Evolutionary conservation across 441 rosid genomes (phyloP).

Genomic region (Euphorbia schlechtendalii): DNA sequence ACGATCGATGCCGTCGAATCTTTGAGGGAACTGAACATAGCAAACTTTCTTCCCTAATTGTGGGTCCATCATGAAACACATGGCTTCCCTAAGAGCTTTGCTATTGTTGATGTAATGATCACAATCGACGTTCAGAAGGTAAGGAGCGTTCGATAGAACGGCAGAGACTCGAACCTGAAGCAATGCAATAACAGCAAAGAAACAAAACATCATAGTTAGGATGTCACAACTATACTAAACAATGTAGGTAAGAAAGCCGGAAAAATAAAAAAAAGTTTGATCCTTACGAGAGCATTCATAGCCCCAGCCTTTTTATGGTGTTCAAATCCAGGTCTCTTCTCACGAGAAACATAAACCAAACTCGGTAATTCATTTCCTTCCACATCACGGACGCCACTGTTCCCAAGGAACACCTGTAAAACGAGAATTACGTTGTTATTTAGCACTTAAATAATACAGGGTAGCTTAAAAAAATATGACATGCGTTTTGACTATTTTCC

Average conservation of each 20-base stretch:
- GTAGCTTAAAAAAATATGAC: too few species aligned
- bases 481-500: too few species aligned
- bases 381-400: conserved; percentile 70
- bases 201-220: conserved; percentile 6
- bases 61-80: conserved; percentile 99
- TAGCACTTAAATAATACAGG: too few species aligned
- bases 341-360: conserved; percentile 89
- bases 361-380: conserved; percentile 91
- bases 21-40: conserved; percentile 94
- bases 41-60: conserved; percentile 81
- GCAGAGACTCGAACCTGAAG: conserved; percentile 86
- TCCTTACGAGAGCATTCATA: conserved; percentile 78
- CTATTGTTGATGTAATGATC: conserved; percentile 96
- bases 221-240: not conserved
- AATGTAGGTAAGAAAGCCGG: too few species aligned
- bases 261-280: too few species aligned
- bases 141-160: conserved; percentile 85
- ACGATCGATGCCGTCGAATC: conserved; percentile 90
- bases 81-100: conserved; percentile 91
- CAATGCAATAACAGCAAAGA: conserved; percentile 12
- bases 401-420: conserved; percentile 83
- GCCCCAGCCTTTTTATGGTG: conserved; percentile 99
- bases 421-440: too few species aligned
- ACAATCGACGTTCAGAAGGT: conserved; percentile 86
- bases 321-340: conserved; percentile 96